Evolutionary conservation across 768 basidiomycete genomes (phyloP).

Genomic region (Glaciozyma antarctica): DNA sequence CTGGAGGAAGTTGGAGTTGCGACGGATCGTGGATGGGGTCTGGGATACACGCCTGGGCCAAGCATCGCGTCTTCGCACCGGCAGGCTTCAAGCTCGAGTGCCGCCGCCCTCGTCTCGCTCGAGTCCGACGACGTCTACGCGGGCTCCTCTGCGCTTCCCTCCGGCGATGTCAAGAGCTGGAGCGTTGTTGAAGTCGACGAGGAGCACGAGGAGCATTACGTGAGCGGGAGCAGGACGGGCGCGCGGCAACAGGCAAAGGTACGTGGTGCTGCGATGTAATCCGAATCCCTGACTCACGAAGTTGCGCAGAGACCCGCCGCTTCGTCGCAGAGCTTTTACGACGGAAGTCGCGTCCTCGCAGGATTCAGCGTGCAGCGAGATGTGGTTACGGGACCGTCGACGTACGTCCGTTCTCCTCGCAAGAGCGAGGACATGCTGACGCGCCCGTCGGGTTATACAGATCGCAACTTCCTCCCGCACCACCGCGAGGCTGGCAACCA

Average conservation of each 20-base stretch:
- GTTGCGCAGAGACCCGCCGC: too few relatives aligned
- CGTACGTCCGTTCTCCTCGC: conserved; percentile 36
- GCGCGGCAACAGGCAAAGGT: background rate
- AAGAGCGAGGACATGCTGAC: conserved; percentile 5
- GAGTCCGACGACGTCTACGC: conserved; percentile 5
- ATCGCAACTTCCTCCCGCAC: conserved; percentile 50
- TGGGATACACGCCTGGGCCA: conserved; percentile 66
- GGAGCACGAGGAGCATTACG: background rate
- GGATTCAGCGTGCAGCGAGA: background rate
- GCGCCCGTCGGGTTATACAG: background rate
- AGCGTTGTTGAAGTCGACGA: conserved; percentile 1
- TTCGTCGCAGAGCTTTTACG: too few relatives aligned
- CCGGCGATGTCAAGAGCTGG: background rate
- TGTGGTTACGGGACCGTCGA: conserved; percentile 43
- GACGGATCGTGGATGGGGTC: conserved; percentile 69
- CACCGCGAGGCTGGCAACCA: conserved; percentile 77
- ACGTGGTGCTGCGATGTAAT: background rate
- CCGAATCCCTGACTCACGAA: too few relatives aligned
- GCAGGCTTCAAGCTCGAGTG: conserved; percentile 1
- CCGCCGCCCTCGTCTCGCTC: conserved; percentile 2
- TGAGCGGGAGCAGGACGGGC: background rate
- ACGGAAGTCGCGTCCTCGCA: too few relatives aligned
- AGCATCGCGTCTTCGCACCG: conserved; percentile 8
- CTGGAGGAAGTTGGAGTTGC: conserved; percentile 44
- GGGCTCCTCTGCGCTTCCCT: conserved; percentile 1